A percentile compares a stretch with the other conserved stretches of the same genome.
These are phyloP conservation scores for Monosporascus sp. DNA, from an alignment of 2,329 filamentous ascomycete species.

Conservation along the genomic window DNA sequence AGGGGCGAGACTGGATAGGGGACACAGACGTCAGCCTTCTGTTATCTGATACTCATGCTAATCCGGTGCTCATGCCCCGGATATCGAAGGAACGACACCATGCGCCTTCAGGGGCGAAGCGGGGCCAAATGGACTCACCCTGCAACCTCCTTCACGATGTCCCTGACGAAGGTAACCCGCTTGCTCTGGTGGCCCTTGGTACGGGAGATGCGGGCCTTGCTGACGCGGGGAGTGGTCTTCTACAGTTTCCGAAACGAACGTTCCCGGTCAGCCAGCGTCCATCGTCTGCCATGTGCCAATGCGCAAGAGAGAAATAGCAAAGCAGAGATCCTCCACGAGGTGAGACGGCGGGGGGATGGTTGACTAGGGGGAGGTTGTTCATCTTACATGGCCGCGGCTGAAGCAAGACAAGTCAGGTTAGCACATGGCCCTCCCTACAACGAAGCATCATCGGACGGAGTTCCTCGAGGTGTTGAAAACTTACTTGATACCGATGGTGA, in stretches of 20 bases:
- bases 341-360: conserved; percentile 45
- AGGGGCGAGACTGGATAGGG: conserved; percentile 63
- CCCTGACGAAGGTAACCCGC: conserved; percentile 93
- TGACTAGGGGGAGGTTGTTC: conserved; percentile 12
- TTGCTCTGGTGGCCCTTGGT: conserved; percentile 97
- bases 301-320: conserved; percentile 27
- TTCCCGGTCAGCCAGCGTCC: conserved; percentile 52
- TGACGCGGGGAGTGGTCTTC: conserved; percentile 76
- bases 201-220: conserved; percentile 72
- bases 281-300: conserved; percentile 46
- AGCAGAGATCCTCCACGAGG: conserved; percentile 71
- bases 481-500: conserved; percentile 47
- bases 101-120: neutral
- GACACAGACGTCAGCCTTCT: conserved; percentile 23
- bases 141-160: conserved; percentile 97
- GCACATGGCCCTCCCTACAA: neutral
- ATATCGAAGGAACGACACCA: too few species aligned
- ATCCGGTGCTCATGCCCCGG: too few species aligned
- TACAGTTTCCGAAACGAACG: conserved; percentile 39
- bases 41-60: neutral
- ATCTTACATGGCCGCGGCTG: conserved; percentile 61
- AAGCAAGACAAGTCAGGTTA: neutral
- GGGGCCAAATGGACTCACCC: conserved; percentile 55
- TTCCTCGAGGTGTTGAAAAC: neutral
- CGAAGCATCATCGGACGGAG: too few species aligned